Percentiles rank a stretch among this genome's conserved stretches.
These are phyloP conservation scores for Geotrichum reessii DNA, from an alignment of 1,139 yeast genomes.

Conservation along the genomic window DNA sequence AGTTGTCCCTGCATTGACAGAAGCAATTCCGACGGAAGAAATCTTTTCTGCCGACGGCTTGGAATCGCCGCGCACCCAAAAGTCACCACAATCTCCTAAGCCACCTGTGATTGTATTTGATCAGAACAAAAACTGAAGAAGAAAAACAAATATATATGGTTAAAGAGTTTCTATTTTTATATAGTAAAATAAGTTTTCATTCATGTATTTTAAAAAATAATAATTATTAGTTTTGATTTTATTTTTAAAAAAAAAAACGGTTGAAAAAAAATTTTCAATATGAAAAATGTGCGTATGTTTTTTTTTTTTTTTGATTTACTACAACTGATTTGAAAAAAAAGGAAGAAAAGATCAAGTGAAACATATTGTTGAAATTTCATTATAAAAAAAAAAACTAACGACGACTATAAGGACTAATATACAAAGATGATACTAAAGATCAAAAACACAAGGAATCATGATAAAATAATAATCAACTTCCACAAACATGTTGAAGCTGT, in stretches of 20 bases:
- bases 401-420: background rate
- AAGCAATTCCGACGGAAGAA: background rate
- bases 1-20: background rate
- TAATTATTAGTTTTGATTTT: no score
- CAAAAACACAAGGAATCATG: background rate
- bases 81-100: background rate
- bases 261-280: no score
- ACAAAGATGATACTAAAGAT: background rate
- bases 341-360: no score
- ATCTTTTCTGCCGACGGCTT: background rate
- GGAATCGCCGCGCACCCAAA: background rate
- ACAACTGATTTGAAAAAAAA: no score
- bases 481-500: constrained; percentile 15
- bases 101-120: no score
- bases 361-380: constrained; percentile 9
- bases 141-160: background rate
- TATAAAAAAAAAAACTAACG: constrained; percentile 1
- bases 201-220: no score
- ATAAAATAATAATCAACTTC: background rate
- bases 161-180: background rate
- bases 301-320: no score
- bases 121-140: background rate
- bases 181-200: no score
- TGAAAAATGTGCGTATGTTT: no score
- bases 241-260: no score